A percentile compares a stretch with the other conserved stretches of the same genome.
These are phyloP conservation scores for Aspergillaceae sp. DNA, from an alignment of 2,329 filamentous ascomycete genomes.

Conservation along the genomic window DNA sequence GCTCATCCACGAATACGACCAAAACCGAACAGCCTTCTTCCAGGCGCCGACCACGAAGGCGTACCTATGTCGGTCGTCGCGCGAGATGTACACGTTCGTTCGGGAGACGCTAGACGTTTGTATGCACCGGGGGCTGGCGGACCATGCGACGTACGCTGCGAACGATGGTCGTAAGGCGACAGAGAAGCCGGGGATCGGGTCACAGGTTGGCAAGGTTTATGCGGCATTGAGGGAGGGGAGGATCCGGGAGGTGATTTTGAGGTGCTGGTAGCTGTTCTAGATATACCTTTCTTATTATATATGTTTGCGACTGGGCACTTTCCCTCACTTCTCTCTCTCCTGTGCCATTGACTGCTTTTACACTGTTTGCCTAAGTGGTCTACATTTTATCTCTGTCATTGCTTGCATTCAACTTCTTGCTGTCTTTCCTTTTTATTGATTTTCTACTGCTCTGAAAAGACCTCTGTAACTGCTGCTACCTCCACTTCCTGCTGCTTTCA, in stretches of 20 bases:
- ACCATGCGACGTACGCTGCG: slow-evolving; percentile 17
- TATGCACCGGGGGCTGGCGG: slow-evolving; percentile 22
- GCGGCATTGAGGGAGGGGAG: slow-evolving; percentile 14
- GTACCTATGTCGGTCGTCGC: slow-evolving; percentile 24
- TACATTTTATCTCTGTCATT: too few species aligned
- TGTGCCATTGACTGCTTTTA: too few species aligned
- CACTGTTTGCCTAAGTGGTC: too few species aligned
- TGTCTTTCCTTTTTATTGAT: too few species aligned
- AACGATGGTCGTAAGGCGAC: not conserved
- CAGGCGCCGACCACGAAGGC: slow-evolving; percentile 4
- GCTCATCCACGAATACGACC: slow-evolving; percentile 5
- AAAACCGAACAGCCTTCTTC: slow-evolving; percentile 10
- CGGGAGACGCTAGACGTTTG: slow-evolving; percentile 25
- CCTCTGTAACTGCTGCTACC: too few species aligned
- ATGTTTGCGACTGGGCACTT: too few species aligned
- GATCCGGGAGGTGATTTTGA: slow-evolving; percentile 1
- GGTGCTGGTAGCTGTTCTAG: not conserved
- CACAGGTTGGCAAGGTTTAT: slow-evolving; percentile 19
- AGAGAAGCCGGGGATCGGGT: slow-evolving; percentile 14
- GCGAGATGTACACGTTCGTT: slow-evolving; percentile 28
- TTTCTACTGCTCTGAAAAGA: too few species aligned
- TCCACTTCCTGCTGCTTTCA: too few species aligned
- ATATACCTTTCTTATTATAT: too few species aligned
- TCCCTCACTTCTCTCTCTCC: too few species aligned
- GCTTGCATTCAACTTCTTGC: too few species aligned